phyloP scores from a whole-genome alignment of 2,329 filamentous ascomycete species.

The Domatiomyces catenatus region DNA sequence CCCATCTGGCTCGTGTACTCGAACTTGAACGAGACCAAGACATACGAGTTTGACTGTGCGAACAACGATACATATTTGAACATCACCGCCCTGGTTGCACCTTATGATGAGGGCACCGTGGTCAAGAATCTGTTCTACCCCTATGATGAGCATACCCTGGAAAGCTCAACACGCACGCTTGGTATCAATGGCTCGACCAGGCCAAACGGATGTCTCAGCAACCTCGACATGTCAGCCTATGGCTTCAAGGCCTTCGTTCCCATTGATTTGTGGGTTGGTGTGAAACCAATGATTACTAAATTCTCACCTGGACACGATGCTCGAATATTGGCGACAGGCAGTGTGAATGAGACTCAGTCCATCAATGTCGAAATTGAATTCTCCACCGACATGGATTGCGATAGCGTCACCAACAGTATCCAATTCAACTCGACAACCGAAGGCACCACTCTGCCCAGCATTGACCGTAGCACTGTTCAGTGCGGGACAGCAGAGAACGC shows the following conservation, averaged over 20 bases:
- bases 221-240: constrained; percentile 38
- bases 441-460: constrained; percentile 26
- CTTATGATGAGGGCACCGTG: constrained; percentile 38
- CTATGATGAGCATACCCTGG: constrained; percentile 41
- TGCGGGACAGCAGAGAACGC: constrained; percentile 30
- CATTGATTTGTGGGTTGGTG: constrained; percentile 33
- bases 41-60: constrained; percentile 45
- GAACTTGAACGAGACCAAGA: constrained; percentile 32
- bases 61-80: constrained; percentile 20
- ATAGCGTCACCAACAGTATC: constrained; percentile 36
- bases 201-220: constrained; percentile 41
- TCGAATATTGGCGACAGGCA: constrained; percentile 36
- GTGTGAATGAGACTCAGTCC: constrained; percentile 26
- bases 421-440: constrained; percentile 39
- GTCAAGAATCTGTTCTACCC: constrained; percentile 51
- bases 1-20: constrained; percentile 32
- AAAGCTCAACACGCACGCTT: constrained; percentile 30
- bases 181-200: constrained; percentile 33
- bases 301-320: constrained; percentile 47
- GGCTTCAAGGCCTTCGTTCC: constrained; percentile 48
- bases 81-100: constrained; percentile 37
- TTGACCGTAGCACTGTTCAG: constrained; percentile 31
- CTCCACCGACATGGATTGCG: constrained; percentile 46
- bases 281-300: constrained; percentile 43
- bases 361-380: constrained; percentile 42